Evolutionary conservation across 192 early-diverging fungal species (phyloP), one percentile per base, ranked within the genome.

Genomic region (Rhizophagus prolifer): DNA sequence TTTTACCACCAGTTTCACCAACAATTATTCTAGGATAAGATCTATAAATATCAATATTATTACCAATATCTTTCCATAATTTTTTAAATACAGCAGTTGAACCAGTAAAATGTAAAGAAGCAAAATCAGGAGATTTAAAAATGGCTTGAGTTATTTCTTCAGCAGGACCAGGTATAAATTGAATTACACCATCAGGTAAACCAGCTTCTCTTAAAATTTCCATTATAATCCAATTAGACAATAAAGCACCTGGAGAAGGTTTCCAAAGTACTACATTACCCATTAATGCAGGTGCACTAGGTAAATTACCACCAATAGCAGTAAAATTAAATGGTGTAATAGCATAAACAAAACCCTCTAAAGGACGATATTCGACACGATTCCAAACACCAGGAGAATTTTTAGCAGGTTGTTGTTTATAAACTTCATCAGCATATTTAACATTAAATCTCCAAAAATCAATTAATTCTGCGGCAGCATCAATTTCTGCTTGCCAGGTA

Each of bases 311-410:
- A 78, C 95, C 97, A 81, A 99, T 99, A 72, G 97, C 97, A 50
- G 97, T 99, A 82, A 99, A 99, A 87, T 99, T 99, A 90, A 99
- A 99, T 26, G 97, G 97, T 34, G 96, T 95, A 78, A 97, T 94
- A 44, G 96, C 97, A 69, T 95, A 92, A 41, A 99, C 96, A 79
- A 98, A 97, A n/a, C 97, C 97, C 85, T 99, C 97, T 54, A 99
- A 88, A 41, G 94, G 89, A 54, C 97, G 92, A 87, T 96, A 97
- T 88, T 99, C 97, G 77, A 91, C 86, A 74, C 96, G 90, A 87
- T 99, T 99, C 97, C 97, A 99, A 60, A 86, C 89, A 46, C 89
- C 88, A 30, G 88, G 75, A 14, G 92, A 79, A 87, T 97, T 96
- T 86, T 92, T 91, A 75, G 93, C 89, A 41, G 97, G 96, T 88